Base-by-base conservation (phyloP, 1,284 basidiomycete genomes). In the Sporisorium iseilematis-ciliati region DNA sequence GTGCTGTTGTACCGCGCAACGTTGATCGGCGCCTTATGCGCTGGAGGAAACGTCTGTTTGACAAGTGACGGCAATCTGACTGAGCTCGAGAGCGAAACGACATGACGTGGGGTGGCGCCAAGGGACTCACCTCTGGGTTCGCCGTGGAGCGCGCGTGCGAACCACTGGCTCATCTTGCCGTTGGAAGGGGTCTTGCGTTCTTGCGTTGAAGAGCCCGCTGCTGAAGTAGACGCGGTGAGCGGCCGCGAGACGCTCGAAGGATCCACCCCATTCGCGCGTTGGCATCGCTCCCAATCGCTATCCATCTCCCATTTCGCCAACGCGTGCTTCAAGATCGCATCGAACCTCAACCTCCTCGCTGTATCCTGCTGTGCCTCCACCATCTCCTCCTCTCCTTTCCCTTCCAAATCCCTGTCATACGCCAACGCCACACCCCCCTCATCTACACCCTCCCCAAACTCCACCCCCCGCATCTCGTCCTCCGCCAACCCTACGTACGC, bases 1-100 rank as follows among this genome's bases (percentile, higher is more conserved):
- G 80, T 74, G 0, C 89, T 88, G 73, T 84, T 85, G 65, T 78
- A 86, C 8, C 84, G 75, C 21, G 72, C 80, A 18, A 81, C 72
- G 65, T 86, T 82, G 29, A 83, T 76, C 0, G 85, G 81, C 10
- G 82, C 86, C 38, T 81, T 82, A 71, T 86, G 84, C 1, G 78
- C 70, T 11, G 41, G 46, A 7, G 45, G 25, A 6, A 81, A 53
- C 6, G 58, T 65, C 58, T 68, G 61, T 57, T 40, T 33, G 25
- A 68, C 50, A 21, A 8, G 12, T 18, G 61, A 64, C n/a, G 70
- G 70, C n/a, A 73, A 49, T 45, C 54, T 53, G 23, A 68, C 57
- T 67, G 61, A 58, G 65, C 70, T 73, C 35, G 65, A 67, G 50
- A 72, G 69, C 14, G 64, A 46, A 1, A 66, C 64, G n/a, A 63